Percentiles rank a stretch among this genome's conserved stretches.
Conservation (phyloP, 305 asterid species). For the Fraxinus albicans region DNA sequence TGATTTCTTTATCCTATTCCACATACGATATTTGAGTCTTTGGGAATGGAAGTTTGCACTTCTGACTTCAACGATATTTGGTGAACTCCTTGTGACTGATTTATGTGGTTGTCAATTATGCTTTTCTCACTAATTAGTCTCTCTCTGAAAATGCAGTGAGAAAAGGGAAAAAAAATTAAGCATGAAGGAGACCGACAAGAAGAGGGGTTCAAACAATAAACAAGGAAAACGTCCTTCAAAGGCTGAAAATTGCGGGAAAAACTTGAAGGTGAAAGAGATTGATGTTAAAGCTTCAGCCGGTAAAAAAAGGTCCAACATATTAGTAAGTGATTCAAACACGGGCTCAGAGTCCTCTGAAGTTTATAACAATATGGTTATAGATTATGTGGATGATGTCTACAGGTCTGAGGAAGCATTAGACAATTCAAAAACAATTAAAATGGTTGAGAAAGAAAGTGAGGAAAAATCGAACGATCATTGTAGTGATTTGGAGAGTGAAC, state of each 20-base stretch:
- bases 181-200: slow-evolving; percentile 74
- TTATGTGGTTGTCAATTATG: slow-evolving; percentile 5
- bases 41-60: background rate
- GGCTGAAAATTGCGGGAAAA: slow-evolving; percentile 51
- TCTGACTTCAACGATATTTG: background rate
- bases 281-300: slow-evolving; percentile 41
- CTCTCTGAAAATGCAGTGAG: slow-evolving; percentile 23
- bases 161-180: slow-evolving; percentile 29
- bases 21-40: background rate
- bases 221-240: slow-evolving; percentile 46
- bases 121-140: slow-evolving; percentile 13
- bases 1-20: background rate
- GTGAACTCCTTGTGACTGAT: background rate
- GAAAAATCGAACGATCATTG: slow-evolving; percentile 42
- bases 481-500: slow-evolving; percentile 54
- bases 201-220: slow-evolving; percentile 51
- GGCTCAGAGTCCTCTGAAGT: slow-evolving; percentile 53
- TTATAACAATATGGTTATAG: slow-evolving; percentile 49
- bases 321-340: slow-evolving; percentile 46
- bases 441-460: slow-evolving; percentile 40
- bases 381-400: slow-evolving; percentile 47
- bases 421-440: slow-evolving; percentile 30
- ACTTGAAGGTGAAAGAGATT: slow-evolving; percentile 49
- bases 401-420: slow-evolving; percentile 45
- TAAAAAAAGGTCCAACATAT: slow-evolving; percentile 30